phyloP scores from a whole-genome alignment of 2,329 filamentous ascomycete genomes.

The Alternaria gaisen region DNA sequence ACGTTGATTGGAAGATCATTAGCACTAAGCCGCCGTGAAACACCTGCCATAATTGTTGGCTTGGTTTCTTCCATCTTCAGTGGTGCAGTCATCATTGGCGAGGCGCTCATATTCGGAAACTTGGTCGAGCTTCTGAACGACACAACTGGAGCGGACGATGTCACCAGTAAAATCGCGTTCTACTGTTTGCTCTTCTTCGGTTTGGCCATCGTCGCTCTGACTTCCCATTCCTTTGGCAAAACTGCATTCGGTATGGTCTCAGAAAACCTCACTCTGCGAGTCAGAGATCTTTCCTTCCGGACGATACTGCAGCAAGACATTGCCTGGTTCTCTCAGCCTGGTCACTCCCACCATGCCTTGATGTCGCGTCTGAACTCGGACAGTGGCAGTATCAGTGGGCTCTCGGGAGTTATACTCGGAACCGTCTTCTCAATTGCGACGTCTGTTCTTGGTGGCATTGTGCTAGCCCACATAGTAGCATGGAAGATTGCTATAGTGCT shows the following conservation, averaged over 20 bases:
- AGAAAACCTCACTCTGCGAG: slow-evolving; percentile 55
- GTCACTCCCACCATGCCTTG: slow-evolving; percentile 55
- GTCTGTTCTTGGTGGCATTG: slow-evolving; percentile 58
- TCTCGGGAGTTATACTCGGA: slow-evolving; percentile 60
- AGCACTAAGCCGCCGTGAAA: slow-evolving; percentile 48
- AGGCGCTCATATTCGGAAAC: slow-evolving; percentile 50
- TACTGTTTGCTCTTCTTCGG: slow-evolving; percentile 63
- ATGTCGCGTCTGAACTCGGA: slow-evolving; percentile 60
- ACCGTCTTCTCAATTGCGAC: slow-evolving; percentile 60
- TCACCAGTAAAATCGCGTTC: slow-evolving; percentile 49
- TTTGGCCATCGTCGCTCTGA: slow-evolving; percentile 60
- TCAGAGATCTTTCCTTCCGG: slow-evolving; percentile 58
- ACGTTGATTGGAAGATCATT: slow-evolving; percentile 38
- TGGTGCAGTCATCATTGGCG: slow-evolving; percentile 65
- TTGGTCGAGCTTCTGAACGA: slow-evolving; percentile 44
- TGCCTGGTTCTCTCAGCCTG: slow-evolving; percentile 57
- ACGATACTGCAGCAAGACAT: slow-evolving; percentile 66
- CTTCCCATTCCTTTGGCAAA: slow-evolving; percentile 55
- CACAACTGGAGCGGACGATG: slow-evolving; percentile 24
- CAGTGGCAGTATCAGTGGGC: slow-evolving; percentile 57
- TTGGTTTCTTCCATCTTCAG: slow-evolving; percentile 57
- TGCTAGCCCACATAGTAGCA: slow-evolving; percentile 58
- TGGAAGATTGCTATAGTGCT: slow-evolving; percentile 63
- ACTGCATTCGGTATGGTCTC: slow-evolving; percentile 60
- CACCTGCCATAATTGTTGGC: slow-evolving; percentile 52